Evolutionary conservation across 306 rosid genomes (phyloP).

Genomic region (Vachellia collinsii): DNA sequence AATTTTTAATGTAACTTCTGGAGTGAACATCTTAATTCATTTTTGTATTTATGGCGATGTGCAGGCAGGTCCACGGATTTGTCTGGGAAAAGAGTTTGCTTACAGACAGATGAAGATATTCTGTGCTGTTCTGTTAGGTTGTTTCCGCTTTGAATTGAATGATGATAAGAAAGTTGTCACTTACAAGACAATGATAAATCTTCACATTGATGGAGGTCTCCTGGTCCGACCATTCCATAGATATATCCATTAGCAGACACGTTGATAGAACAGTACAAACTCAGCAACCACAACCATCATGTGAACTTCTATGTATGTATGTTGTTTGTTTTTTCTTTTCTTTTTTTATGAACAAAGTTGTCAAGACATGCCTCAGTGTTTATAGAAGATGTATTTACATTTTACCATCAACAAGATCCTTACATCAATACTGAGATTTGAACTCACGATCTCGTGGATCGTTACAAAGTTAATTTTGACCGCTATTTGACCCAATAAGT

Average conservation of each 20-base stretch:
- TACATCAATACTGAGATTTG: too few species aligned
- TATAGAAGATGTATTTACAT: too few species aligned
- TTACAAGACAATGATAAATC: conserved; percentile 83
- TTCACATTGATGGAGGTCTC: conserved; percentile 78
- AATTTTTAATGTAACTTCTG: neutral
- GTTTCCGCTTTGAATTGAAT: conserved; percentile 62
- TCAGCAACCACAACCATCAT: neutral
- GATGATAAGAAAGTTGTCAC: conserved; percentile 58
- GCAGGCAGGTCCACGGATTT: conserved; percentile 86
- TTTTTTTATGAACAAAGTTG: too few species aligned
- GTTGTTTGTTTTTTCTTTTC: too few species aligned
- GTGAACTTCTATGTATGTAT: too few species aligned
- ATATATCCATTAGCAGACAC: conserved; percentile 30
- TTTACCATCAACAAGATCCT: too few species aligned
- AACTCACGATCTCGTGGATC: too few species aligned
- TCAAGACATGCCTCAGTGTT: too few species aligned
- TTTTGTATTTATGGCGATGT: conserved; percentile 13
- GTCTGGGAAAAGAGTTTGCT: conserved; percentile 91
- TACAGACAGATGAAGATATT: conserved; percentile 88
- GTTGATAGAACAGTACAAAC: neutral
- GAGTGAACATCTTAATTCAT: neutral
- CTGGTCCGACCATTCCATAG: conserved; percentile 59
- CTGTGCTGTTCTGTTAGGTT: conserved; percentile 57
- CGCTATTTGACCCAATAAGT: too few species aligned
- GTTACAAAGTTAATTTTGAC: too few species aligned